Conservation (phyloP, 208 protist species). For the Acanthamoeba castellanii region DNA sequence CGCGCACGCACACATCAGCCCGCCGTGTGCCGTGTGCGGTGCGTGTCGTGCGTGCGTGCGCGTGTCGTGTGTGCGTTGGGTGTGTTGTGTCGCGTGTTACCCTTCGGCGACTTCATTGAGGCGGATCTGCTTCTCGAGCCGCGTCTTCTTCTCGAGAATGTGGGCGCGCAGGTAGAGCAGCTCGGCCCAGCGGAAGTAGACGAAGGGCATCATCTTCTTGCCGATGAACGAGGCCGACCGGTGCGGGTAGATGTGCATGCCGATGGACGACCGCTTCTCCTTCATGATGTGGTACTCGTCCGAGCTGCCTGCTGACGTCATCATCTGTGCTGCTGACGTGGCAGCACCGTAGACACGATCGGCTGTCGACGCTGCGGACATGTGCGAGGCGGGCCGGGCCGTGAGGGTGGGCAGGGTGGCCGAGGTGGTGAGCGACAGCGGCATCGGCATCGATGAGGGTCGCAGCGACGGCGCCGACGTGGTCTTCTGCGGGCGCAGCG, state of each 20-base stretch:
- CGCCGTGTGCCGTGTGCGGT: no score
- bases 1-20: background rate
- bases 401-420: constrained; percentile 1
- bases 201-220: constrained; percentile 72
- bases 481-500: background rate
- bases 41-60: background rate
- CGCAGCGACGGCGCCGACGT: constrained; percentile 5
- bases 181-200: constrained; percentile 72
- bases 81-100: background rate
- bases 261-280: constrained; percentile 65
- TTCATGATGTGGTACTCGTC: constrained; percentile 59
- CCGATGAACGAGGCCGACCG: constrained; percentile 64
- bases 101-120: background rate
- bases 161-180: constrained; percentile 30
- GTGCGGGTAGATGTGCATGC: constrained; percentile 62
- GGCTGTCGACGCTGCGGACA: background rate
- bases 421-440: constrained; percentile 9
- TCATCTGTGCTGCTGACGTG: background rate
- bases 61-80: background rate
- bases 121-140: background rate
- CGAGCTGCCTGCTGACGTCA: background rate
- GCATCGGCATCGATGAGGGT: background rate
- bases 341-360: background rate
- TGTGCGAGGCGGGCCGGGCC: background rate
- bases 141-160: constrained; percentile 69